These are phyloP conservation scores for Clitopilus passeckerianus DNA, from an alignment of 768 basidiomycete species.

Conservation along the genomic window DNA sequence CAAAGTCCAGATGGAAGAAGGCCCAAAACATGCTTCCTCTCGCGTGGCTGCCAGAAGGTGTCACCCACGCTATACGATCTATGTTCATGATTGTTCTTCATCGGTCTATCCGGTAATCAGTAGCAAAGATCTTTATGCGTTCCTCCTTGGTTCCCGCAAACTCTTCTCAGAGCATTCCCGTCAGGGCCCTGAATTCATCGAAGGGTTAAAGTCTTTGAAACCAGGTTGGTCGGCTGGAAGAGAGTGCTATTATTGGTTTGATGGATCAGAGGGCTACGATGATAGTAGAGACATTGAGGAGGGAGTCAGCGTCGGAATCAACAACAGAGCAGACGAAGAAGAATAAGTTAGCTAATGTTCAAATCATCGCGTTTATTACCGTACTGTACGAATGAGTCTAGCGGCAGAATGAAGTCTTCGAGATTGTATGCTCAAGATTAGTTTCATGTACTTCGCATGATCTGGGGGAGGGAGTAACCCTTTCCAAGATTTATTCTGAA, in stretches of 20 bases:
- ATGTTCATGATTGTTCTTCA: background rate
- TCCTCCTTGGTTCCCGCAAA: background rate
- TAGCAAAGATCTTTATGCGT: background rate
- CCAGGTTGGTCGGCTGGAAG: background rate
- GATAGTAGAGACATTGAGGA: no score
- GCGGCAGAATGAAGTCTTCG: no score
- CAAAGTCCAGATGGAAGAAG: background rate
- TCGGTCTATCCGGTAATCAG: background rate
- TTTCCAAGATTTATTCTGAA: no score
- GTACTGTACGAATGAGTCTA: no score
- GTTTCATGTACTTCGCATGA: no score
- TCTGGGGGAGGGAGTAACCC: no score
- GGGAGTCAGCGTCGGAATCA: no score
- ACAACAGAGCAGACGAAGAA: no score
- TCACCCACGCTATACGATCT: background rate
- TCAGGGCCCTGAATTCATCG: background rate
- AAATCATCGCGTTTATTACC: no score
- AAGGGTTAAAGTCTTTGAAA: background rate
- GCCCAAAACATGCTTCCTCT: background rate
- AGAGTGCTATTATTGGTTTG: background rate
- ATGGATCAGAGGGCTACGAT: background rate
- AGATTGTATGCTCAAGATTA: no score
- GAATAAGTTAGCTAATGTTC: no score
- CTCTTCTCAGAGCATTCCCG: background rate
- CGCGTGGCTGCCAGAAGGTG: no score